Conservation (phyloP, 2,329 filamentous ascomycete species). For the Boeremia lycopersici region DNA sequence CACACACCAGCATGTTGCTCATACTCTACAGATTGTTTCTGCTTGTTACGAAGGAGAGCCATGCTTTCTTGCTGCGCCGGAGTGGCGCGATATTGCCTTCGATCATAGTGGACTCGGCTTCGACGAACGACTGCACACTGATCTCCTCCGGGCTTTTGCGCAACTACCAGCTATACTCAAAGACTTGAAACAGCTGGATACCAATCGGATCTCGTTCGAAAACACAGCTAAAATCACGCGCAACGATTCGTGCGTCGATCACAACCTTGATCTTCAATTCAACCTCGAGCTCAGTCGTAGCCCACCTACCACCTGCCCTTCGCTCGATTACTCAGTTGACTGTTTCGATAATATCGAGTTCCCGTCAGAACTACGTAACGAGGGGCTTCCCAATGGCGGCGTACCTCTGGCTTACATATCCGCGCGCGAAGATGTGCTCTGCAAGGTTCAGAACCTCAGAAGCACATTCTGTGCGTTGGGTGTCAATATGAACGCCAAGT, state of each 20-base stretch:
- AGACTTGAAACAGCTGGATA: slow-evolving; percentile 31
- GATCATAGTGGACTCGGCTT: slow-evolving; percentile 35
- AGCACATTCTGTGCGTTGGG: slow-evolving; percentile 27
- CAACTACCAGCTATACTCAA: slow-evolving; percentile 35
- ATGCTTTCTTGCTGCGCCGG: slow-evolving; percentile 38
- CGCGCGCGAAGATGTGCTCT: slow-evolving; percentile 24
- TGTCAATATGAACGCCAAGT: slow-evolving; percentile 27
- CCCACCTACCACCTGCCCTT: slow-evolving; percentile 24
- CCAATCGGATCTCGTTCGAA: slow-evolving; percentile 1
- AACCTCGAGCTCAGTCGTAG: slow-evolving; percentile 11
- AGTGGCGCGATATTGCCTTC: slow-evolving; percentile 43
- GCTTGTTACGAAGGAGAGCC: slow-evolving; percentile 39
- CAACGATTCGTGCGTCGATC: slow-evolving; percentile 8
- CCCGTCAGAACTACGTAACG: slow-evolving; percentile 15
- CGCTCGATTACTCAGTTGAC: slow-evolving; percentile 29
- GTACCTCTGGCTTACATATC: slow-evolving; percentile 7
- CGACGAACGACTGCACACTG: slow-evolving; percentile 37
- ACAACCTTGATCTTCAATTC: slow-evolving; percentile 5
- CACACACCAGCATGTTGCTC: background rate
- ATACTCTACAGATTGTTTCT: slow-evolving; percentile 35
- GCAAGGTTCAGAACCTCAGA: slow-evolving; percentile 34
- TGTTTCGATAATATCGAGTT: slow-evolving; percentile 24
- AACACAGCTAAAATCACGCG: background rate
- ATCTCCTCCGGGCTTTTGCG: slow-evolving; percentile 37
- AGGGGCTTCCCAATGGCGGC: slow-evolving; percentile 7